These are phyloP conservation scores for Lentinula novae-zelandiae DNA, from an alignment of 1,284 basidiomycete species.

Conservation along the genomic window DNA sequence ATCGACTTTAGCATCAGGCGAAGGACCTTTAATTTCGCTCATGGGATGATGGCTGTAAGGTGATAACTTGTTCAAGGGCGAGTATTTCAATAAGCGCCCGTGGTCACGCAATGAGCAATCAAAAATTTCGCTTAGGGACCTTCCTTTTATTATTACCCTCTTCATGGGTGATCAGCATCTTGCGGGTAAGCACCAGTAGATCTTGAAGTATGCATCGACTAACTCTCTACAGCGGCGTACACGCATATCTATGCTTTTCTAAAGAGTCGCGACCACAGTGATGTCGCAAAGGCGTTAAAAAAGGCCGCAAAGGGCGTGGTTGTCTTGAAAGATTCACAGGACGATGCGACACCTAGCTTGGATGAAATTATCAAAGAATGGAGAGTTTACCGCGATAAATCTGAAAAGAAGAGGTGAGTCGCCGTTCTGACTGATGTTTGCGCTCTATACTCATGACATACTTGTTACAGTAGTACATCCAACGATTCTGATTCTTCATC, in stretches of 20 bases:
- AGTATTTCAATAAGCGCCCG: neutral
- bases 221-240: conserved; percentile 55
- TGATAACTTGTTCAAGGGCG: neutral
- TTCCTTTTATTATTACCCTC: neutral
- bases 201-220: neutral
- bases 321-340: conserved; percentile 49
- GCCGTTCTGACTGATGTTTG: conserved; percentile 10
- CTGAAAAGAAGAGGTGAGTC: conserved; percentile 11
- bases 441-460: neutral
- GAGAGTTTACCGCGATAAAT: conserved; percentile 35
- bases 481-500: conserved; percentile 21
- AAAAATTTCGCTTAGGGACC: conserved; percentile 20
- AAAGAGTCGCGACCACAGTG: conserved; percentile 52
- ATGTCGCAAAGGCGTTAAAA: conserved; percentile 62
- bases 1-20: conserved; percentile 62
- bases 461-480: conserved; percentile 1
- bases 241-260: conserved; percentile 72
- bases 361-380: conserved; percentile 62
- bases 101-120: neutral
- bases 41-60: conserved; percentile 25
- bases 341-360: conserved; percentile 46
- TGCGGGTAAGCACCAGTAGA: neutral
- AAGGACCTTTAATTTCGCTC: conserved; percentile 77
- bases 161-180: neutral
- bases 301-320: conserved; percentile 61